These are phyloP conservation scores for Ganoderma meredithae DNA, from an alignment of 1,284 basidiomycete species.

Conservation along the genomic window DNA sequence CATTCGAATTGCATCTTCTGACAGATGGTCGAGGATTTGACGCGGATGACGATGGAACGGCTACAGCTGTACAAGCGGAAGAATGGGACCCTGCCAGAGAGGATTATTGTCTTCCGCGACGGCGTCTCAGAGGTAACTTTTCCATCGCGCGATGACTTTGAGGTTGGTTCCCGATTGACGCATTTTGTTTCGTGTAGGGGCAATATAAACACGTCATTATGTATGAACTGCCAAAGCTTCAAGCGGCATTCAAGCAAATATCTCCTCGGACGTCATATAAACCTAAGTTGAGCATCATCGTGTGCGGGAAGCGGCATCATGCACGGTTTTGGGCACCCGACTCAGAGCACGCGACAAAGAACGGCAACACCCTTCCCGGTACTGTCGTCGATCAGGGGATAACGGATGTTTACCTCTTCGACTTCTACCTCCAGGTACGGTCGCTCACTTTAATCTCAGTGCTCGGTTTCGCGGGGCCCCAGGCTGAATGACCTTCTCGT, in stretches of 20 bases:
- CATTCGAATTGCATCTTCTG: neutral
- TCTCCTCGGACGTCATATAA: conserved; percentile 55
- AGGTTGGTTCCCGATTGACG: conserved; percentile 7
- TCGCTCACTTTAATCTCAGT: neutral
- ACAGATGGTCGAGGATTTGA: conserved; percentile 73
- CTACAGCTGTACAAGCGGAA: conserved; percentile 66
- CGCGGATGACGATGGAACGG: conserved; percentile 73
- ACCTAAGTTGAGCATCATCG: conserved; percentile 73
- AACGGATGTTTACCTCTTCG: conserved; percentile 74
- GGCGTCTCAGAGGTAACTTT: conserved; percentile 72
- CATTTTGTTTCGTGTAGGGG: conserved; percentile 50
- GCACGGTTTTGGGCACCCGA: conserved; percentile 69
- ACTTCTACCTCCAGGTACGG: conserved; percentile 76
- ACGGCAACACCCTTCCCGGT: conserved; percentile 78
- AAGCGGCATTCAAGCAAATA: conserved; percentile 63
- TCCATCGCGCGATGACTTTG: neutral
- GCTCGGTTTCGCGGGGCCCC: neutral
- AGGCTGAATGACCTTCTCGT: neutral
- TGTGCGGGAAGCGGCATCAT: conserved; percentile 84
- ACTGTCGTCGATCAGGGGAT: conserved; percentile 80
- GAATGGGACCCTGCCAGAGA: conserved; percentile 56
- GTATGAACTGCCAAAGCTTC: conserved; percentile 65
- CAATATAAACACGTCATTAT: conserved; percentile 68
- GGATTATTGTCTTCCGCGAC: conserved; percentile 77
- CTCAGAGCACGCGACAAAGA: conserved; percentile 54